Evolutionary conservation across 176 grass and related monocot species (phyloP).

Genomic region (Oryza glaberrima): DNA sequence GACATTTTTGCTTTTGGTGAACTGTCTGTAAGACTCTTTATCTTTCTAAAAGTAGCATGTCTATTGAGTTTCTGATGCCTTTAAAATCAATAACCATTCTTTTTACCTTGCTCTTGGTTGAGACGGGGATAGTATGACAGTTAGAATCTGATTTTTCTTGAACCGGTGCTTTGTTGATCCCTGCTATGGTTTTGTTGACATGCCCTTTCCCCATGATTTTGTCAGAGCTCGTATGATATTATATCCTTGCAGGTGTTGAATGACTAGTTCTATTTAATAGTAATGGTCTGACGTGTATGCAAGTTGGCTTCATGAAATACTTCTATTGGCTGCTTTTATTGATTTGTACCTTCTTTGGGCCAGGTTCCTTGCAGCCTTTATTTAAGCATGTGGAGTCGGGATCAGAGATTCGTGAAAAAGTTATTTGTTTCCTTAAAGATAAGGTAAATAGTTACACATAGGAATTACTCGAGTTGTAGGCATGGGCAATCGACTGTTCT

Average conservation of each 20-base stretch:
- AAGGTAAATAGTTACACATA: conserved; percentile 64
- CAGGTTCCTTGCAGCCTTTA: conserved; percentile 93
- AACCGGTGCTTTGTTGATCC: neutral
- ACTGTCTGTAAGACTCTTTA: neutral
- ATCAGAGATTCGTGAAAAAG: conserved; percentile 93
- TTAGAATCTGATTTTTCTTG: conserved; percentile 9
- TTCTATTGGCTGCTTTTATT: conserved; percentile 18
- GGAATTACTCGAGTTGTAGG: conserved; percentile 7
- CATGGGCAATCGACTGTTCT: conserved; percentile 8
- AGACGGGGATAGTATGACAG: neutral
- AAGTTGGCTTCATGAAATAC: neutral
- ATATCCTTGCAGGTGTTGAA: neutral
- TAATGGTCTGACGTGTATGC: conserved; percentile 7
- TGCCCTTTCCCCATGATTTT: neutral
- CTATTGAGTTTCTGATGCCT: neutral
- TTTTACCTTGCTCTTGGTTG: neutral
- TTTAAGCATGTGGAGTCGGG: conserved; percentile 97
- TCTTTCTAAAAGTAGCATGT: conserved; percentile 12
- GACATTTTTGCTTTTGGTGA: neutral
- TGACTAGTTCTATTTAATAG: neutral
- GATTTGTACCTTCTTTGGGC: conserved; percentile 34
- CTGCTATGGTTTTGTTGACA: neutral
- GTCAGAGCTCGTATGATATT: neutral
- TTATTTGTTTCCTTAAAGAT: conserved; percentile 96
- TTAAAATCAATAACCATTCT: neutral